phyloP scores from a whole-genome alignment of 768 basidiomycete genomes.

The Chiua virens region DNA sequence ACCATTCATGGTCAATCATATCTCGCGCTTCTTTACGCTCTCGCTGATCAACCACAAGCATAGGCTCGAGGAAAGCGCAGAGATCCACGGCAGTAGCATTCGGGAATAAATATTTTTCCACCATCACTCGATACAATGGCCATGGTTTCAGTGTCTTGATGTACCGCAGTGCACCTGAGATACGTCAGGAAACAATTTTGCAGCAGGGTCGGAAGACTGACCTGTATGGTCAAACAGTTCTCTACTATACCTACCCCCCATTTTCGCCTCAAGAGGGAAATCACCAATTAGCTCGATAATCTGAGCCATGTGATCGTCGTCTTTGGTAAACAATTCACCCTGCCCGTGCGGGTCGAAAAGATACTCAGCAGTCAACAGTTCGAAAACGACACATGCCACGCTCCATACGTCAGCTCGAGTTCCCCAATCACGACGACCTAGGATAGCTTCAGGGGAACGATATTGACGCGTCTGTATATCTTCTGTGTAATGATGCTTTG shows the following conservation, averaged over 20 bases:
- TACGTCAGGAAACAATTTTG: constrained; percentile 2
- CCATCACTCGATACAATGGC: constrained; percentile 83
- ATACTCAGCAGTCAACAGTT: constrained; percentile 88
- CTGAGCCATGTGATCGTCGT: constrained; percentile 96
- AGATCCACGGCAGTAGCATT: constrained; percentile 56
- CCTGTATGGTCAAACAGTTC: constrained; percentile 81
- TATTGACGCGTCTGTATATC: constrained; percentile 98
- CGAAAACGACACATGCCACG: constrained; percentile 88
- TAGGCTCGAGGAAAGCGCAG: constrained; percentile 70
- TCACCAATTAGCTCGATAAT: constrained; percentile 91
- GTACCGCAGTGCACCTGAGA: constrained; percentile 64
- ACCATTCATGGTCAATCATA: constrained; percentile 75
- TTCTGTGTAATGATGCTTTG: constrained; percentile 88
- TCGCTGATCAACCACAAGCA: constrained; percentile 71
- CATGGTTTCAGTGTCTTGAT: constrained; percentile 75
- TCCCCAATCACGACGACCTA: constrained; percentile 87
- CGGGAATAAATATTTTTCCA: constrained; percentile 81
- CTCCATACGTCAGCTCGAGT: constrained; percentile 88
- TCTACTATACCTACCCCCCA: constrained; percentile 80
- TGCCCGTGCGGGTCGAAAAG: constrained; percentile 89
- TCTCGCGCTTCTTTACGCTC: constrained; percentile 70
- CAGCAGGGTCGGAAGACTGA: constrained; percentile 28
- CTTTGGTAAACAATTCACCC: constrained; percentile 80
- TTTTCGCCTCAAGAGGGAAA: constrained; percentile 67
- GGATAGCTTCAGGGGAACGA: constrained; percentile 90